Evolutionary conservation across 106 monocot genomes (phyloP).

Genomic region (Allium fistulosum): DNA sequence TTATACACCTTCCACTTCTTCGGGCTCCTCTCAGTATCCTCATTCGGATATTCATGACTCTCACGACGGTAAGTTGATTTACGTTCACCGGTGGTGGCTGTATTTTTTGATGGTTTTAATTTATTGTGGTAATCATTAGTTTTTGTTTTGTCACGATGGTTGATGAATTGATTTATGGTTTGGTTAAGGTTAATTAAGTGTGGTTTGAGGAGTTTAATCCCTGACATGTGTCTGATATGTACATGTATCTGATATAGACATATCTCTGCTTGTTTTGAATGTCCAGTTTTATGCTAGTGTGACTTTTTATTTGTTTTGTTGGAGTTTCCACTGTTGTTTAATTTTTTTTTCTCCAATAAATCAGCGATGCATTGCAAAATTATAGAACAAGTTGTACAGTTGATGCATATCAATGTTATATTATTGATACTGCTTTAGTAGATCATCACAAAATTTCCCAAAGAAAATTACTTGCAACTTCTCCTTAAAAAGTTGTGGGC

Average conservation of each 20-base stretch:
- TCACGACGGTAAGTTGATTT: background rate
- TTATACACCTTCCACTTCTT: constrained; percentile 3
- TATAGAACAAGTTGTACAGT: no score
- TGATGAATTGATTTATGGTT: background rate
- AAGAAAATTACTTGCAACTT: no score
- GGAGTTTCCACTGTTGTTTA: background rate
- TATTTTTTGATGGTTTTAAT: background rate
- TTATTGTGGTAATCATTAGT: background rate
- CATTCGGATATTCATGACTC: background rate
- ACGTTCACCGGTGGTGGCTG: constrained; percentile 7
- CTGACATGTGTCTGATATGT: background rate
- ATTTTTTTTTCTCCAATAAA: background rate
- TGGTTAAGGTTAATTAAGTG: background rate
- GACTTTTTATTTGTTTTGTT: background rate
- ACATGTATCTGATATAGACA: background rate
- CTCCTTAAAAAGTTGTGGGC: no score
- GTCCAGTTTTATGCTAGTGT: background rate
- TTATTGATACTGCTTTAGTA: no score
- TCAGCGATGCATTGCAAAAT: no score
- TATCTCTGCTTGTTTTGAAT: background rate
- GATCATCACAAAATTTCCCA: no score
- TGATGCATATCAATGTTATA: no score
- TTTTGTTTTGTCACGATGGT: background rate
- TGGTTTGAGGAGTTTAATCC: background rate
- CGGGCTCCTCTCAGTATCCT: background rate